Evolutionary conservation across 1,139 yeast species (phyloP).

Genomic region (Protomyces gravidus): DNA sequence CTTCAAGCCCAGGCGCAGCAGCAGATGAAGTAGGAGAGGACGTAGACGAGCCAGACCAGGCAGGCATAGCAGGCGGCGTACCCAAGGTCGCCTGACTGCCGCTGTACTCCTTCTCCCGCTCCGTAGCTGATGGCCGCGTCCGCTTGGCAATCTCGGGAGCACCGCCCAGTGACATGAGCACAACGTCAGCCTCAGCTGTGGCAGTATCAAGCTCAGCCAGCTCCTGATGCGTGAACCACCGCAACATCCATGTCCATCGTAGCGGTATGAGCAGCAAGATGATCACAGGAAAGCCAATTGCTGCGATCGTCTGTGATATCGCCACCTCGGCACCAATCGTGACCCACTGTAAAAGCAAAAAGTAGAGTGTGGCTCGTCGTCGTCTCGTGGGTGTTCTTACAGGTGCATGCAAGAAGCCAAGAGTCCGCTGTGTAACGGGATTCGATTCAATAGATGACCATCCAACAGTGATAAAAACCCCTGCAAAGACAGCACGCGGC

Average conservation of each 20-base stretch:
- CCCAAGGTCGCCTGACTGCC: not conserved
- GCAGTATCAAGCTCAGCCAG: constrained; percentile 63
- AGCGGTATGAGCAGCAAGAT: constrained; percentile 54
- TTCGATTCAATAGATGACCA: constrained; percentile 69
- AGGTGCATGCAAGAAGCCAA: constrained; percentile 62
- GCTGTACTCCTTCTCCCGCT: not conserved
- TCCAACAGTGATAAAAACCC: constrained; percentile 91
- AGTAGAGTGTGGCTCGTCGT: constrained; percentile 49
- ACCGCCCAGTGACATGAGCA: constrained; percentile 40
- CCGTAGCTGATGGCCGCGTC: not conserved
- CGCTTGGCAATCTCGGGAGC: constrained; percentile 15
- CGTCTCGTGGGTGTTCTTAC: constrained; percentile 38
- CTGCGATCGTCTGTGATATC: constrained; percentile 80
- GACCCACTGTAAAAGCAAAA: constrained; percentile 54
- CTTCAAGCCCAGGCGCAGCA: not conserved
- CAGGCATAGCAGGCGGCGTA: too few relatives aligned
- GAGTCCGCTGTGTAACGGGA: constrained; percentile 57
- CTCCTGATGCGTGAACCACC: constrained; percentile 58
- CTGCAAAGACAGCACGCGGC: constrained; percentile 94
- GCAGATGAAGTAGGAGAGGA: not conserved
- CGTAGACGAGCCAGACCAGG: too few relatives aligned
- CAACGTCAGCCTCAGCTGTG: constrained; percentile 57
- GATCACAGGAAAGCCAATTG: constrained; percentile 91
- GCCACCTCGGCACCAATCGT: constrained; percentile 77
- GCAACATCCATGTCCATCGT: constrained; percentile 49